Evolutionary conservation across 192 early-diverging fungal genomes (phyloP).

Genomic region (Umbelopsis isabellina): DNA sequence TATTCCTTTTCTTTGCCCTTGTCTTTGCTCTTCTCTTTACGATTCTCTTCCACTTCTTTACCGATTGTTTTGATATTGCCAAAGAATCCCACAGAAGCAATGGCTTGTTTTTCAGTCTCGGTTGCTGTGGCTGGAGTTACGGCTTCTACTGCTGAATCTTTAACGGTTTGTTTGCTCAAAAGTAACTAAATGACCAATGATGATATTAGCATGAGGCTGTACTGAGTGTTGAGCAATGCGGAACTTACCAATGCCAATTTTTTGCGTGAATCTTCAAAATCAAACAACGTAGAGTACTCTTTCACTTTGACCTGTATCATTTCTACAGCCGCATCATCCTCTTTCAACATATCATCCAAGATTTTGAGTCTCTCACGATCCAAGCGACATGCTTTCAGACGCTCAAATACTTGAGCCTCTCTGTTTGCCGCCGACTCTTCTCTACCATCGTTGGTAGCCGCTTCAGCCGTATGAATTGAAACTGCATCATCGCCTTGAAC

Average conservation of each 20-base stretch:
- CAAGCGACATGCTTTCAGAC: conserved; percentile 22
- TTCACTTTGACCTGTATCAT: conserved; percentile 31
- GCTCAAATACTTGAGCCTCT: background rate
- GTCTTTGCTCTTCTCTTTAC: conserved; percentile 7
- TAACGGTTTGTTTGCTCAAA: background rate
- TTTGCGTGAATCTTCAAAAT: conserved; percentile 45
- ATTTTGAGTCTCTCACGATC: conserved; percentile 37
- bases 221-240: background rate
- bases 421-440: background rate
- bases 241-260: conserved; percentile 40
- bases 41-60: background rate
- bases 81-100: background rate
- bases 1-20: background rate
- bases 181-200: background rate
- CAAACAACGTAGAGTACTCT: conserved; percentile 41
- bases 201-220: background rate
- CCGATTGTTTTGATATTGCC: background rate
- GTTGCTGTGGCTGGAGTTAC: background rate
- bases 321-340: conserved; percentile 27
- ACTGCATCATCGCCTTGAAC: conserved; percentile 1
- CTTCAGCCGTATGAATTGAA: background rate
- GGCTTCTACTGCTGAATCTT: background rate
- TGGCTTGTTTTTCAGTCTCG: background rate
- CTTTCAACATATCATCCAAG: conserved; percentile 16
- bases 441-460: too few species aligned